Conservation (phyloP, 2,329 filamentous ascomycete genomes). For the Zymoseptoria brevis region DNA sequence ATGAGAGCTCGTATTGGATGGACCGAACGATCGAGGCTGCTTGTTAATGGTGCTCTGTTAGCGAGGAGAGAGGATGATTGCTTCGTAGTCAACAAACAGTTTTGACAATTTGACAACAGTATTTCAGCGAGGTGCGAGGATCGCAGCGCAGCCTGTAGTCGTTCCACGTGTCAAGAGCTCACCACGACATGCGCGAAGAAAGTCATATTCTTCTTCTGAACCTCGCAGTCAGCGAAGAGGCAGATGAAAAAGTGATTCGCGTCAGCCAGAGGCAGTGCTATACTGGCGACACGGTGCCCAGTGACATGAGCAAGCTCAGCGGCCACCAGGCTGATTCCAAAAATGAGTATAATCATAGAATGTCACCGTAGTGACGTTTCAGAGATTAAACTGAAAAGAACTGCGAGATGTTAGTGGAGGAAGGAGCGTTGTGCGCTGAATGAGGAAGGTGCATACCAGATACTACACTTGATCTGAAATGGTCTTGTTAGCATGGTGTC, state of each 20-base stretch:
- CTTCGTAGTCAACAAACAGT: too few species aligned
- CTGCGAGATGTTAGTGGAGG: neutral
- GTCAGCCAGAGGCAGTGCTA: constrained; percentile 8
- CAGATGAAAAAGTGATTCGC: constrained; percentile 10
- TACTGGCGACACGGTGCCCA: constrained; percentile 8
- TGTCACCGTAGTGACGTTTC: constrained; percentile 13
- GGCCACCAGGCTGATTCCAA: constrained; percentile 6
- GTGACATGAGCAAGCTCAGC: constrained; percentile 9
- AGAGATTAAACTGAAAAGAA: constrained; percentile 18
- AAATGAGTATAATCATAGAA: constrained; percentile 17
- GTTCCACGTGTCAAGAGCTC: too few species aligned
- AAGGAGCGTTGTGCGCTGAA: neutral
- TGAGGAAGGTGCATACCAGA: constrained; percentile 2
- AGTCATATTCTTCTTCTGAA: neutral
- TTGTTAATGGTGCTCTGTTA: neutral
- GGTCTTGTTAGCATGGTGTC: neutral
- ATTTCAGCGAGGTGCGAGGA: too few species aligned
- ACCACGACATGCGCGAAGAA: neutral
- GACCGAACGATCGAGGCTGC: neutral
- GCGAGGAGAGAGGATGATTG: neutral
- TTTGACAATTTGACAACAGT: too few species aligned
- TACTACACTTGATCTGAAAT: constrained; percentile 9
- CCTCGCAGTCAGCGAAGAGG: neutral
- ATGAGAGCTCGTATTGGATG: neutral
- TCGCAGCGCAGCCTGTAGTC: too few species aligned